These are phyloP conservation scores for Myrica gale DNA, from an alignment of 306 rosid genomes.

Conservation along the genomic window DNA sequence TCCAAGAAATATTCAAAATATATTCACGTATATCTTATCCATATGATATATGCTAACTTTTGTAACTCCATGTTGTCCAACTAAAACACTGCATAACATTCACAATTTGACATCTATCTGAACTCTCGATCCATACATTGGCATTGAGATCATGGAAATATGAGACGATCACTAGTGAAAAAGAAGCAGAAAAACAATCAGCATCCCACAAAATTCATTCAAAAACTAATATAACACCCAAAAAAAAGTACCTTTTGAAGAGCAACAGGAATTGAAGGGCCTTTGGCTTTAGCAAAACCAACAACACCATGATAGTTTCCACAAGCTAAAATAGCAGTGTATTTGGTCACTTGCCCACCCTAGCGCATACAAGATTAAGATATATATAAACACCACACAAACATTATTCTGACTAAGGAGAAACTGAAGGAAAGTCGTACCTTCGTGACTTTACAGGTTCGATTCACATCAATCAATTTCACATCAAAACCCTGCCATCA, in stretches of 20 bases:
- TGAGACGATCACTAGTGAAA: background rate
- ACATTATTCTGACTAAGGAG: slow-evolving; percentile 6
- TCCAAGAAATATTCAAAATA: background rate
- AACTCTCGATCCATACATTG: background rate
- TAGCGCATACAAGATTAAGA: slow-evolving; percentile 29
- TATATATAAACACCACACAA: slow-evolving; percentile 25
- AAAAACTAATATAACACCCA: slow-evolving; percentile 15
- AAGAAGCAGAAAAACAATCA: slow-evolving; percentile 3
- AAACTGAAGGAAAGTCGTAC: slow-evolving; percentile 36
- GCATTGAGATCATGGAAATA: background rate
- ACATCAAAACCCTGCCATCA: slow-evolving; percentile 87
- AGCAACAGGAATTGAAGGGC: slow-evolving; percentile 79
- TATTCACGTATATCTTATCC: background rate
- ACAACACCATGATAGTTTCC: slow-evolving; percentile 90
- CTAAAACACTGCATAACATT: too few relatives aligned
- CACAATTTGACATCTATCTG: background rate
- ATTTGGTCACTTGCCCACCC: slow-evolving; percentile 93
- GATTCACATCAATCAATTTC: slow-evolving; percentile 86
- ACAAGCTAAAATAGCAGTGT: slow-evolving; percentile 81
- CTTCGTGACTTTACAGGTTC: slow-evolving; percentile 95
- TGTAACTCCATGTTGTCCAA: too few relatives aligned
- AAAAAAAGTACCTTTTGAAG: slow-evolving; percentile 65
- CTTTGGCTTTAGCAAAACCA: slow-evolving; percentile 93
- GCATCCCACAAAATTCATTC: slow-evolving; percentile 1
- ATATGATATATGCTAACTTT: background rate